Evolutionary conservation across 129 eudicot species (phyloP).

Genomic region (Glebionis coronaria): DNA sequence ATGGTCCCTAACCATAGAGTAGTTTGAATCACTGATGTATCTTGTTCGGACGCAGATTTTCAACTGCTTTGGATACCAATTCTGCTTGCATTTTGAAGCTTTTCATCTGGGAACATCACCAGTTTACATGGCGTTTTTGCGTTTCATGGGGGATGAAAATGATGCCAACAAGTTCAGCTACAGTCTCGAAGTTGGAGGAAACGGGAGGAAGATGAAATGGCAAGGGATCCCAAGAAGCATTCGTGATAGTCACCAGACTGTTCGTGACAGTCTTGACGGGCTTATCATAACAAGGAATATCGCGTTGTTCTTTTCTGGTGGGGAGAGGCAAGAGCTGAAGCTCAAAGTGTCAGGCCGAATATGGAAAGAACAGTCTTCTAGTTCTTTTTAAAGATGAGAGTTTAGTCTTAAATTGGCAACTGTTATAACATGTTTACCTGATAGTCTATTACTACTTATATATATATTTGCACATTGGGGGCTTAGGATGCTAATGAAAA

Average conservation of each 20-base stretch:
- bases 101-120: constrained; percentile 54
- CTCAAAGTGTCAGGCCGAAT: constrained; percentile 63
- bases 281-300: constrained; percentile 46
- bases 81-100: constrained; percentile 74
- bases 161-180: constrained; percentile 58
- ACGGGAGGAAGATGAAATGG: constrained; percentile 54
- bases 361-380: constrained; percentile 50
- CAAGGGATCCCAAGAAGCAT: constrained; percentile 67
- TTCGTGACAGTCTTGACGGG: constrained; percentile 59
- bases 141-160: constrained; percentile 59
- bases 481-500: neutral
- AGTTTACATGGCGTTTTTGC: constrained; percentile 61
- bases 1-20: neutral
- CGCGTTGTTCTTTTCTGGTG: constrained; percentile 66
- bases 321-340: constrained; percentile 56
- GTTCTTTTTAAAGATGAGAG: neutral
- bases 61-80: constrained; percentile 62
- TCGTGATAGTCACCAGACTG: constrained; percentile 55
- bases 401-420: neutral
- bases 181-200: constrained; percentile 49
- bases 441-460: neutral
- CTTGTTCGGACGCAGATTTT: constrained; percentile 36
- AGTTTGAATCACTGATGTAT: neutral
- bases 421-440: neutral
- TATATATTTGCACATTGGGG: constrained; percentile 14